Base-by-base conservation (phyloP, 1,139 yeast genomes). In the Lodderomyces beijingensis region DNA sequence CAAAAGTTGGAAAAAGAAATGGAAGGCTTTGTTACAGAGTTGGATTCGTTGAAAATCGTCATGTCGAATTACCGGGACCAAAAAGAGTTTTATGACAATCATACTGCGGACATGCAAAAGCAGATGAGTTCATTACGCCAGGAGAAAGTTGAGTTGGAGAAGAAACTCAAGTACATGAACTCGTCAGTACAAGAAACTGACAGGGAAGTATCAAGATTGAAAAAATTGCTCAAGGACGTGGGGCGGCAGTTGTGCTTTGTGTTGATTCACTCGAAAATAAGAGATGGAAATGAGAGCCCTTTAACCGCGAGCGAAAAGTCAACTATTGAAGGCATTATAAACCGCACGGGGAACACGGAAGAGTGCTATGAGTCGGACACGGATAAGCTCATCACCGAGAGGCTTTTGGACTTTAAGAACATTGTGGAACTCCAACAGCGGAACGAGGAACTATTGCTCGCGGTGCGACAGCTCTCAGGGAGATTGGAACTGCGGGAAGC, bases 31-130 rank as follows among this genome's bases (percentile, higher is more conserved):
- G 75, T 88, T 22, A 66, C 65, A 20, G 96, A 89, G 51, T 65
- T 91, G 43, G 95, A 88, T 50, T 70, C 76, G 16, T 81, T 84
- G 46, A 81, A 87, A 35, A 97, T 97, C 0, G 65, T 81, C 1
- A 70, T 89, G 32, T 73, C 83, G 4, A 58, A 82, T 77, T 41
- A 85, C 77, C 52, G 79, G 68, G 56, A 72, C 63, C 49, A 78
- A 68, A 46, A 61, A 62, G 47, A 70, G 70, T 46, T 68, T 61
- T 40, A 67, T 41, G 71, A 68, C 43, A 45, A 46, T 6, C 55
- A 69, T 1, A 49, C 65, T 39, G 59, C 62, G 36, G 72, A 66
- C 10, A 55, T 64, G 59, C 54, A 65, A 14, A 57, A 54, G 4
- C 62, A 62, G 38, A 53, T 65, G 16, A 73, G 67, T 45, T 45